Evolutionary conservation across 257 asterid genomes (phyloP).

Genomic region (Fraxinus pennsylvanica): DNA sequence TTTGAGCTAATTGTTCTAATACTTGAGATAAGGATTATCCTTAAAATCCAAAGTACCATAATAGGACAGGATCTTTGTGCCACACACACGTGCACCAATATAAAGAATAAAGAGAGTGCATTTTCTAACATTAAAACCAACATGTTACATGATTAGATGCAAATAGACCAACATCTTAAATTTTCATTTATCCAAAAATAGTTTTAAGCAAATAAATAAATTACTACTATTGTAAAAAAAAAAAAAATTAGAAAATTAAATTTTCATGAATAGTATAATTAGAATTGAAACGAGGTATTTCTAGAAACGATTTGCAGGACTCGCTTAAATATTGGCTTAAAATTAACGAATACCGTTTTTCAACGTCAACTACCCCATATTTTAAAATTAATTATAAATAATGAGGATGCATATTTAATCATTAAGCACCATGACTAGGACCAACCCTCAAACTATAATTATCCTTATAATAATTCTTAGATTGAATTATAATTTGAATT

Average conservation of each 20-base stretch:
- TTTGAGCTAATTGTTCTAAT: too few species aligned
- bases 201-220: neutral
- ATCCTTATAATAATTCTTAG: conserved; percentile 24
- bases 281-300: too few species aligned
- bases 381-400: too few species aligned
- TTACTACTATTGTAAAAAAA: too few species aligned
- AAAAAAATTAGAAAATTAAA: too few species aligned
- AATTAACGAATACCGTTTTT: too few species aligned
- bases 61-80: neutral
- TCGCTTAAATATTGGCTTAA: too few species aligned
- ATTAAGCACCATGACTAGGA: neutral
- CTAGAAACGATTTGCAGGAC: too few species aligned
- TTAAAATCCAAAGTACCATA: neutral
- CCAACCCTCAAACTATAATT: neutral
- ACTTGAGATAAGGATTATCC: too few species aligned
- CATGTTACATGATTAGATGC: conserved; percentile 18
- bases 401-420: neutral
- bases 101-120: conserved; percentile 2
- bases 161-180: conserved; percentile 23
- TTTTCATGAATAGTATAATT: too few species aligned
- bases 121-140: conserved; percentile 11
- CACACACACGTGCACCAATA: neutral
- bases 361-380: too few species aligned
- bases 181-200: neutral
- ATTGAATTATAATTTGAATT: conserved; percentile 11